These are phyloP conservation scores for Dryas octopetala DNA, from an alignment of 306 rosid genomes.

Conservation along the genomic window DNA sequence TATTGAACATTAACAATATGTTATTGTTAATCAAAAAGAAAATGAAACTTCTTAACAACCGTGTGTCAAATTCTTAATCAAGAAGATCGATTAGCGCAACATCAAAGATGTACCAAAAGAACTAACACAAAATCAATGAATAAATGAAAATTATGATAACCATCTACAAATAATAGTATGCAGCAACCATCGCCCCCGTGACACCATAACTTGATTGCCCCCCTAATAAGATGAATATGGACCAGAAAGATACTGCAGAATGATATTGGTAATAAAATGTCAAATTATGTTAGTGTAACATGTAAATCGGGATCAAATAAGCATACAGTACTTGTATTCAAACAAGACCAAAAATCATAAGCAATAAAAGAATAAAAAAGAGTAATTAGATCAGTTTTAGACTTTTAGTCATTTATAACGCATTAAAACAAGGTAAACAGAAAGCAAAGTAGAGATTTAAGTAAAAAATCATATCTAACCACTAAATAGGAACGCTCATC, in stretches of 20 bases:
- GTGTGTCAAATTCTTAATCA: no score
- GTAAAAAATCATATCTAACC: slow-evolving; percentile 44
- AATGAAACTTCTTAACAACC: no score
- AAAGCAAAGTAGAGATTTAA: neutral
- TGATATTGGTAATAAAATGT: no score
- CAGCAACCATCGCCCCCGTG: slow-evolving; percentile 74
- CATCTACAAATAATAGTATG: slow-evolving; percentile 39
- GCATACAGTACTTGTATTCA: no score
- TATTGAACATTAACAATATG: no score
- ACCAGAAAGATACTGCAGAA: no score
- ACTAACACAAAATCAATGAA: neutral
- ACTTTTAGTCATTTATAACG: neutral
- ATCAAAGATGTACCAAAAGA: neutral
- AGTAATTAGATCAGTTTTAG: neutral
- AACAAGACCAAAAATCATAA: neutral
- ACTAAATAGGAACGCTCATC: slow-evolving; percentile 64
- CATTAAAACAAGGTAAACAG: slow-evolving; percentile 11
- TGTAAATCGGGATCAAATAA: no score
- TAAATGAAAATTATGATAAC: neutral
- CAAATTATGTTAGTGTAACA: no score
- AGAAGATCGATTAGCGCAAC: no score
- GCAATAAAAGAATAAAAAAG: neutral
- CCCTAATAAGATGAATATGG: no score
- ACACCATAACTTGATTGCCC: slow-evolving; percentile 54
- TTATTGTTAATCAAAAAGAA: no score